These are phyloP conservation scores for Arthrobotrys sphaeroides DNA, from an alignment of 2,329 filamentous ascomycete genomes.

Conservation along the genomic window DNA sequence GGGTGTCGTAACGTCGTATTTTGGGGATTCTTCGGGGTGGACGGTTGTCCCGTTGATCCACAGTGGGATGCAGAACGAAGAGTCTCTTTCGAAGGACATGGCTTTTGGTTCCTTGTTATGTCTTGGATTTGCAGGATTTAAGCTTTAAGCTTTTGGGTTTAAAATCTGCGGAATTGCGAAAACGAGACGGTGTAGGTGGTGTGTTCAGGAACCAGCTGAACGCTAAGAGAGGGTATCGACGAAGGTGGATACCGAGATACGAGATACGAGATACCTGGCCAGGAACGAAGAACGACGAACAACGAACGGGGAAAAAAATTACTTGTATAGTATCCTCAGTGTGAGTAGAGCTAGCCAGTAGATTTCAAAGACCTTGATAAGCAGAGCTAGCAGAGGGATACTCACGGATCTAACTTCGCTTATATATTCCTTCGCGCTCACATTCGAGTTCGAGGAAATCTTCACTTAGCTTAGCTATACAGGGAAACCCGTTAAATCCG, in stretches of 20 bases:
- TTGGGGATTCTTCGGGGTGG: conserved; percentile 18
- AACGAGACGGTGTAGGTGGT: background rate
- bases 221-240: background rate
- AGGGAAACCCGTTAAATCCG: conserved; percentile 4
- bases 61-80: conserved; percentile 47
- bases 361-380: conserved; percentile 8
- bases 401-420: conserved; percentile 13
- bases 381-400: conserved; percentile 16
- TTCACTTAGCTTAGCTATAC: no score
- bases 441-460: background rate
- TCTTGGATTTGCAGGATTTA: no score
- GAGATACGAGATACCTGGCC: no score
- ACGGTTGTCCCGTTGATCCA: conserved; percentile 37
- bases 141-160: conserved; percentile 12
- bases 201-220: conserved; percentile 7
- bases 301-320: no score
- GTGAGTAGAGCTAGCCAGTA: background rate
- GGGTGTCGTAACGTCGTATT: conserved; percentile 40
- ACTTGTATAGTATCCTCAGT: background rate
- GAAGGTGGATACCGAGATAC: background rate
- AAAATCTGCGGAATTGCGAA: background rate
- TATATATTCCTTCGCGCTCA: conserved; percentile 28
- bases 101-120: background rate
- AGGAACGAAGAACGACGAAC: background rate
- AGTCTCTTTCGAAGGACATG: conserved; percentile 47